Evolutionary conservation across 2,329 filamentous ascomycete species (phyloP).

Genomic region (Pseudogymnoascus sp.): DNA sequence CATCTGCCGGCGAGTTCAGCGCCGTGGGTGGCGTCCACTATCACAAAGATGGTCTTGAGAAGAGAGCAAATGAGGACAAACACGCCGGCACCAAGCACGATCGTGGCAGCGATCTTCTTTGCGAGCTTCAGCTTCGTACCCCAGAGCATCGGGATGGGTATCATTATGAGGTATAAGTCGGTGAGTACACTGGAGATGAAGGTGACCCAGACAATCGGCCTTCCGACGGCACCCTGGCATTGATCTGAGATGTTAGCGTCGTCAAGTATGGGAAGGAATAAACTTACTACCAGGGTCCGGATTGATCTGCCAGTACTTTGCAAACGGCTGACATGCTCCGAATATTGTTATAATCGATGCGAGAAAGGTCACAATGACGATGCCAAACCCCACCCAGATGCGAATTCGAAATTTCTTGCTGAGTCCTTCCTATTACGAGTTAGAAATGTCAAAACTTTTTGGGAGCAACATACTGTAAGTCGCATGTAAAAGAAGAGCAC

Average conservation of each 20-base stretch:
- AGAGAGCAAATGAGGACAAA: conserved; percentile 49
- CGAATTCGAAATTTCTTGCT: conserved; percentile 35
- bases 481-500: conserved; percentile 50
- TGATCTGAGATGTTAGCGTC: conserved; percentile 31
- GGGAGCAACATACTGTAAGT: too few species aligned
- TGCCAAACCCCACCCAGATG: conserved; percentile 37
- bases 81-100: conserved; percentile 48
- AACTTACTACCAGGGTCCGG: conserved; percentile 48
- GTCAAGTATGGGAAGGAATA: neutral
- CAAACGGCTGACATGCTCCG: conserved; percentile 43
- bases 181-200: conserved; percentile 46
- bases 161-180: conserved; percentile 46
- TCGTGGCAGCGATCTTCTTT: conserved; percentile 44
- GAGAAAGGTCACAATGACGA: conserved; percentile 43
- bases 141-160: conserved; percentile 44
- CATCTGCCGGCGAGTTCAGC: conserved; percentile 33
- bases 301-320: conserved; percentile 50
- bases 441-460: neutral
- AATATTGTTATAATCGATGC: conserved; percentile 43
- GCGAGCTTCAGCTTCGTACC: conserved; percentile 39
- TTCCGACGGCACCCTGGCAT: conserved; percentile 37
- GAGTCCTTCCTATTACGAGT: conserved; percentile 25
- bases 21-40: conserved; percentile 32
- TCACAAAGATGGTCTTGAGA: conserved; percentile 44
- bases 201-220: conserved; percentile 43